Evolutionary conservation across 306 rosid genomes (phyloP).

Genomic region (Vicia sativa): DNA sequence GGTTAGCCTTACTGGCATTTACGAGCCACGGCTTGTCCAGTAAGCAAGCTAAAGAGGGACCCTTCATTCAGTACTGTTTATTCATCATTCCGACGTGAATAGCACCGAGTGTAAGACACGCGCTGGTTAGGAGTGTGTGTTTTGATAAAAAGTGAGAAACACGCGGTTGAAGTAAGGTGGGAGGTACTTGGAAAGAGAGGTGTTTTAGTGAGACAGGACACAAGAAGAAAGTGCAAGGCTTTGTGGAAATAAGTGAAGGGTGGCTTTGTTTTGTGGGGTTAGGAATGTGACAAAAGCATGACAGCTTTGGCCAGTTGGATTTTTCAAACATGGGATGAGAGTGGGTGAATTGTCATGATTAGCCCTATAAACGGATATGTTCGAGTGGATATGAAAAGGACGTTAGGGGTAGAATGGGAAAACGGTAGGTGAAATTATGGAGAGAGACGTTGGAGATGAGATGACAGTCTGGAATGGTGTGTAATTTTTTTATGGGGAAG

Average conservation of each 20-base stretch:
- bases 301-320: slow-evolving; percentile 64
- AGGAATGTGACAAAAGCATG: slow-evolving; percentile 57
- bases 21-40: slow-evolving; percentile 51
- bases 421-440: neutral
- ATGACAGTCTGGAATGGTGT: slow-evolving; percentile 63
- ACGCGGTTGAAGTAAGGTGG: neutral
- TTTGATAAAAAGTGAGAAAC: slow-evolving; percentile 40
- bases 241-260: slow-evolving; percentile 50
- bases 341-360: neutral
- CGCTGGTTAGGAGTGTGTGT: neutral
- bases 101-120: slow-evolving; percentile 20
- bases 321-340: too few species aligned
- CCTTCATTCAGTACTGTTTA: slow-evolving; percentile 34
- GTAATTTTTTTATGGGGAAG: slow-evolving; percentile 62
- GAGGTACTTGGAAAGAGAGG: neutral
- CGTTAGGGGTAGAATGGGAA: slow-evolving; percentile 35
- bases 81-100: neutral
- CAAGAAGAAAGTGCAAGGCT: slow-evolving; percentile 11
- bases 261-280: slow-evolving; percentile 3
- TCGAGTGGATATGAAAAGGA: neutral
- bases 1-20: slow-evolving; percentile 48
- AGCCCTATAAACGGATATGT: slow-evolving; percentile 15
- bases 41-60: slow-evolving; percentile 41
- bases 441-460: slow-evolving; percentile 54
- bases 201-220: neutral